These are phyloP conservation scores for Fusarium equiseti DNA, from an alignment of 2,329 filamentous ascomycete species.

Conservation along the genomic window DNA sequence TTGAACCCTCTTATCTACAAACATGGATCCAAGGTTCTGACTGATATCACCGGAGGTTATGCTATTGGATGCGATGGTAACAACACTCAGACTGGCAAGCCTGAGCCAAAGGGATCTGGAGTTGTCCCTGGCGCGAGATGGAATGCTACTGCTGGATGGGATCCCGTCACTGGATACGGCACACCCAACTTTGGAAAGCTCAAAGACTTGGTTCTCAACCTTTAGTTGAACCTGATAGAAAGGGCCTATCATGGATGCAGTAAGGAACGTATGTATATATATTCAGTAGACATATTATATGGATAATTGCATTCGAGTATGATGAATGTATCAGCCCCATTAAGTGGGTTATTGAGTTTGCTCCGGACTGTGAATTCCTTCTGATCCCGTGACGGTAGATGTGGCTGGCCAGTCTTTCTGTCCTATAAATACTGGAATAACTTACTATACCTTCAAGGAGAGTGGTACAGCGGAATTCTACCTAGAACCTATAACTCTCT, in stretches of 20 bases:
- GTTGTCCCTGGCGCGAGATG: constrained; percentile 35
- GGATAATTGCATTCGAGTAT: background rate
- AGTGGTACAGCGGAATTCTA: background rate
- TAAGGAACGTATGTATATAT: background rate
- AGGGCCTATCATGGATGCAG: background rate
- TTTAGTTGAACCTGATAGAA: background rate
- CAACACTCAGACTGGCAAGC: constrained; percentile 33
- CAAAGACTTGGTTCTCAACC: constrained; percentile 23
- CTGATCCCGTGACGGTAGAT: background rate
- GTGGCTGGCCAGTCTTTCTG: background rate
- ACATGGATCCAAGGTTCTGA: constrained; percentile 32
- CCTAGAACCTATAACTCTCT: background rate
- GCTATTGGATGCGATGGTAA: constrained; percentile 49
- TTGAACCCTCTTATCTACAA: constrained; percentile 61
- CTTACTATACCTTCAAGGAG: background rate
- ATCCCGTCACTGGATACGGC: constrained; percentile 38
- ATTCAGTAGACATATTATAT: background rate
- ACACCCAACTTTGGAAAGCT: constrained; percentile 40
- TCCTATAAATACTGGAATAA: background rate
- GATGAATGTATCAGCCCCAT: background rate
- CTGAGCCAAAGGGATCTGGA: constrained; percentile 30
- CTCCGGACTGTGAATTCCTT: background rate
- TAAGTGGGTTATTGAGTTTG: background rate
- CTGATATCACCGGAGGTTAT: constrained; percentile 49
- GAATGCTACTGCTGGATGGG: constrained; percentile 42